Evolutionary conservation across 2,329 filamentous ascomycete genomes (phyloP), one percentile per base, ranked within the genome.

Genomic region (Exserohilum turcica): DNA sequence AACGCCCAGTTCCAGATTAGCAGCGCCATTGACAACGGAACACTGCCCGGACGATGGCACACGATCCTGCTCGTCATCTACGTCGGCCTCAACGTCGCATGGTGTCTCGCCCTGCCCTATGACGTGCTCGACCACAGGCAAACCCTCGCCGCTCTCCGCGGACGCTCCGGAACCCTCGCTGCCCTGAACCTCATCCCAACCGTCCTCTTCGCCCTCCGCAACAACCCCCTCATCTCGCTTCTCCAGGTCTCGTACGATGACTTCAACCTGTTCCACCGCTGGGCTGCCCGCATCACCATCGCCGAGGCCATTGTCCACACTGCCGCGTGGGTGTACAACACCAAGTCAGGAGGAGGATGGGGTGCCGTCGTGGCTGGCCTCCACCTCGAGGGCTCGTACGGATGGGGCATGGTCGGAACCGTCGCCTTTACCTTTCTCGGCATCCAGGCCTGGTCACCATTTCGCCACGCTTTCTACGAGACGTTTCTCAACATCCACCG

Each of bases 381-480:
- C 4, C 56, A 77, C 9, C 76, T 79, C 48, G 83, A 86, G 62
- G 77, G 79, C 10, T 93, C 92, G 67, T 86, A 91, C 54, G 74
- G 76, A 27, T 87, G 77, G 73, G 88, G 88, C 37, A 81, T 85
- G 66, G 77, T 87, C 21, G 87, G 82, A 39, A 76, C 75, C 13
- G 72, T 84, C 43, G 81, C 84, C 32, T 83, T 96, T 70, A 64
- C 84, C 35, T 71, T 89, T 38, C 79, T 97, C 39, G 68, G 89
- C 48, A 67, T 96, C 45, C 79, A 88, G 24, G 88, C 91, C 8
- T 78, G 89, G 48, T 93, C 91, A 2, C 88, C 92, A 0, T 71
- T 99, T 45, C 87, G 94, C 56, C 93, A 97, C 74, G 92, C 92
- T 33, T 97, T 96, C 73, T 99, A 99, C 78, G 94, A 99, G 78